These are phyloP conservation scores for Fragaria nilgerrensis DNA, from an alignment of 306 rosid species.

Conservation along the genomic window DNA sequence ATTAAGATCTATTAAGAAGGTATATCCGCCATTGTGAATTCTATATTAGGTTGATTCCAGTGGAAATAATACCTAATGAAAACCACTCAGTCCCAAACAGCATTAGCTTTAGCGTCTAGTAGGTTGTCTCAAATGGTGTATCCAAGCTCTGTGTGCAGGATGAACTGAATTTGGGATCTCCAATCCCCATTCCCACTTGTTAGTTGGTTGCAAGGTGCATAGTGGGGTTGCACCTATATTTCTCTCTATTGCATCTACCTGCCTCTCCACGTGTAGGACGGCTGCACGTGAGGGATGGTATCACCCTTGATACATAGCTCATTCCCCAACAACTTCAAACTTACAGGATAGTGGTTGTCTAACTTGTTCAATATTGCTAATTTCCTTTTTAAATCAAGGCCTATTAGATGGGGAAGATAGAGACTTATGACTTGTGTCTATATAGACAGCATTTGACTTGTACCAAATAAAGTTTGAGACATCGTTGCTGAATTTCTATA, in stretches of 20 bases:
- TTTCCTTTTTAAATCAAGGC: neutral
- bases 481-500: neutral
- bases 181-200: neutral
- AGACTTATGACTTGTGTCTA: neutral
- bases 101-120: neutral
- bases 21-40: neutral
- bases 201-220: neutral
- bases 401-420: neutral
- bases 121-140: neutral
- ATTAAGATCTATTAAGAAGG: constrained; percentile 7
- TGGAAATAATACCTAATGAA: neutral
- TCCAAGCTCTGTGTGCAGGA: neutral
- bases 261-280: neutral
- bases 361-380: neutral
- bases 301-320: neutral
- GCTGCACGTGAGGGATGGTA: neutral
- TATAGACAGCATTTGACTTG: neutral
- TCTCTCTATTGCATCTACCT: neutral
- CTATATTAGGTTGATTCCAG: neutral
- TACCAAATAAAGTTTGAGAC: neutral
- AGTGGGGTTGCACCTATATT: neutral
- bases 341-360: neutral
- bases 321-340: neutral
- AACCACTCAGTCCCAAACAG: neutral
- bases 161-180: neutral